These are phyloP conservation scores for Lasiosphaeria hispida DNA, from an alignment of 495 filamentous ascomycete genomes.

Conservation along the genomic window DNA sequence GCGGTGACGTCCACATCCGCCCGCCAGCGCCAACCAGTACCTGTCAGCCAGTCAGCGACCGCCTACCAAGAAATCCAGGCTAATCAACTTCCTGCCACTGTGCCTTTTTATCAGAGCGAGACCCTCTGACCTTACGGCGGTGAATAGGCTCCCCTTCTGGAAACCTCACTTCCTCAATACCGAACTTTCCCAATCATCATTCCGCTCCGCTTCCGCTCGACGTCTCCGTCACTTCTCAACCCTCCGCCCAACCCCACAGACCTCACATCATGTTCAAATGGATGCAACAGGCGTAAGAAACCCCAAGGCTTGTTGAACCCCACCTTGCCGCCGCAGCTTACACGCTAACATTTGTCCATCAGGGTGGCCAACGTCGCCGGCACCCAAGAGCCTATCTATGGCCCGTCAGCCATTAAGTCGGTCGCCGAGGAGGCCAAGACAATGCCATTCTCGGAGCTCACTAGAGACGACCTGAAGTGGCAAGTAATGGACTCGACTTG, in stretches of 20 bases:
- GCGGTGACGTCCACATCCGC: no score
- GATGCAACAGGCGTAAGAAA: constrained; percentile 47
- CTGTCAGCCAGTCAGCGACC: no score
- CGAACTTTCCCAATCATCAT: neutral
- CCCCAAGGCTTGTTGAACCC: constrained; percentile 6
- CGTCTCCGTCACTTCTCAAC: constrained; percentile 2
- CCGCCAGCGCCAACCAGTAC: no score
- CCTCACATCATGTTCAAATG: constrained; percentile 48
- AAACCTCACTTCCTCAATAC: neutral
- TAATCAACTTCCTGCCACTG: neutral
- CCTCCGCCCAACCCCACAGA: constrained; percentile 13
- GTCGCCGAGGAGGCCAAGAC: constrained; percentile 77
- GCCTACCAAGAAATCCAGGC: neutral
- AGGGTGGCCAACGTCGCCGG: constrained; percentile 90
- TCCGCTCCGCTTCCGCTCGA: constrained; percentile 3
- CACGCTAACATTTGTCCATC: constrained; percentile 10
- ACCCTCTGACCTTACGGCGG: constrained; percentile 18
- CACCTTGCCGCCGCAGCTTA: constrained; percentile 7
- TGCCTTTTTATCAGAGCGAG: neutral
- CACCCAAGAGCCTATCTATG: constrained; percentile 95
- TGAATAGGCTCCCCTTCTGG: constrained; percentile 16
- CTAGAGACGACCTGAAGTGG: constrained; percentile 80
- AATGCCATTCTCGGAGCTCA: constrained; percentile 76
- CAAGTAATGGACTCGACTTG: constrained; percentile 72
- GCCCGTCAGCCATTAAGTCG: constrained; percentile 80